Base-by-base conservation (phyloP, 116 monocot genomes). In the Trichopus zeylanicus region DNA sequence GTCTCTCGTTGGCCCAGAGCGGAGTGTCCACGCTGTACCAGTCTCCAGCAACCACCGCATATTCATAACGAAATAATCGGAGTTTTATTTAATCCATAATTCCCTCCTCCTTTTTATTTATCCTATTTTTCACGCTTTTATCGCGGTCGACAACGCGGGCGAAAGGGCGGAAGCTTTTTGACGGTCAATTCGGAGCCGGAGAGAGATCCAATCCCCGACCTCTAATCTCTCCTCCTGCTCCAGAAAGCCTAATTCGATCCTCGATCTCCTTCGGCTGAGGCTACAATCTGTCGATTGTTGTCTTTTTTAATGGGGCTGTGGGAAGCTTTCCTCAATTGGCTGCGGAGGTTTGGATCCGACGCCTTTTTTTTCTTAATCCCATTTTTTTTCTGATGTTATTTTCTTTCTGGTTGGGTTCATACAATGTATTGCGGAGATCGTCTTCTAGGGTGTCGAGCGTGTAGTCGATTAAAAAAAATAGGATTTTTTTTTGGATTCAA, bases 311-410 rank as follows among this genome's bases (percentile, higher is more conserved):
- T 95, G 95, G 89, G 89, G 15, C 46, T 86, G 30, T 89, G 83
- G 89, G 86, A 95, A 39, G 75, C 83, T 62, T 84, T 95, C 59
- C 86, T 95, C 65, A 86, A 89, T 67, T 95, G 95, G 95, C 81
- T 95, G 30, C 72, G 95, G 51, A 95, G 95, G 95, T 95, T 9
- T 42, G 42, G 13, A 13, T 42, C 42, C 42, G 18, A 3, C n/a
- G 13, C 1, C 12, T 9, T 42, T 42, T n/a, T 42, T 21, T 39
- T 16, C 23, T 19, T 10, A 48, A 18, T 35, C 47, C 19, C 31
- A 48, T 25, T 19, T 42, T 42, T 13, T 42, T 13, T 3, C n/a
- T 12, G 42, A 13, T 9, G 3, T 42, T 42, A 42, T 42, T 42
- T 12, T 42, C n/a, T 42, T 42, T 12, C 3, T 37, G 0, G 42